Conservation (phyloP, 306 rosid species). For the Crotalaria pallida region DNA sequence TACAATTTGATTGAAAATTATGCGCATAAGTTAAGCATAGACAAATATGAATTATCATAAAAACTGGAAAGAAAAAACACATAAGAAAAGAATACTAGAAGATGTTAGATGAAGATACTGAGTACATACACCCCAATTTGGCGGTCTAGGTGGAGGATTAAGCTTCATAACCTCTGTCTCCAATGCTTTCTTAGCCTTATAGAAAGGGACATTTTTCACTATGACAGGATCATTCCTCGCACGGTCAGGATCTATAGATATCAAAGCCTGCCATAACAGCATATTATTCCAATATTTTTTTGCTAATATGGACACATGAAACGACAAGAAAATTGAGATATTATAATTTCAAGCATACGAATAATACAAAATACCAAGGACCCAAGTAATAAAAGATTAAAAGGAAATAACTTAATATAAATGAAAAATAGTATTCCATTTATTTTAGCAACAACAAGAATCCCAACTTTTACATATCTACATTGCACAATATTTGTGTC, state of each 20-base stretch:
- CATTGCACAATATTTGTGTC: background rate
- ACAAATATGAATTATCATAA: background rate
- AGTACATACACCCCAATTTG: constrained; percentile 85
- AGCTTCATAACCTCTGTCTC: constrained; percentile 84
- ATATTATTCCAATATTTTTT: background rate
- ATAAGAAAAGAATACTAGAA: background rate
- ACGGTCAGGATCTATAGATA: constrained; percentile 83
- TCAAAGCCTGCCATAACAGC: constrained; percentile 59
- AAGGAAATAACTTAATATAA: background rate
- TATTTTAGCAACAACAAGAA: constrained; percentile 4
- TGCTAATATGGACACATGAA: constrained; percentile 6
- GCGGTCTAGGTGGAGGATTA: constrained; percentile 88
- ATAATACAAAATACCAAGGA: background rate
- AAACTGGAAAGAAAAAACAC: background rate
- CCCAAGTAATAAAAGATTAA: background rate
- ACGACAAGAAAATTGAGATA: background rate
- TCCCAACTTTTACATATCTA: background rate
- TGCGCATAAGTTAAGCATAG: constrained; percentile 5
- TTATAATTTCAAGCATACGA: background rate
- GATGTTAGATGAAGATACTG: constrained; percentile 3
- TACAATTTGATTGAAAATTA: background rate
- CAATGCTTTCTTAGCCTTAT: constrained; percentile 77
- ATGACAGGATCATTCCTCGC: constrained; percentile 88
- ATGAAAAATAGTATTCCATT: background rate
- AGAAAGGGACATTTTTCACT: constrained; percentile 76